Conservation (phyloP, 352 stramenopile genomes). For the Pythium phragmiticola region DNA sequence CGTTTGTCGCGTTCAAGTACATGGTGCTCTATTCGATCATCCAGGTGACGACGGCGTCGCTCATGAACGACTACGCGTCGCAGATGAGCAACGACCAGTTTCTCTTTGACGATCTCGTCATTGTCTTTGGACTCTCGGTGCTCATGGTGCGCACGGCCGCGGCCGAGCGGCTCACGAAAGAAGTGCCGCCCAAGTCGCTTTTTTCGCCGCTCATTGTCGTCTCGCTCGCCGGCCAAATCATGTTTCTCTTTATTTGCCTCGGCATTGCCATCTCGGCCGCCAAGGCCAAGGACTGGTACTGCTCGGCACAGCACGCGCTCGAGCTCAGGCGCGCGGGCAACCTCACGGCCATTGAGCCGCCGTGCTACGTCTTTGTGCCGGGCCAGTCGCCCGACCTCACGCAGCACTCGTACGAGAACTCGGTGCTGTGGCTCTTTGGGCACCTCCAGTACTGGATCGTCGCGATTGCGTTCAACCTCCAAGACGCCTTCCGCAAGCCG, state of each 20-base stretch:
- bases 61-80: conserved; percentile 61
- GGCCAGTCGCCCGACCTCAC: conserved; percentile 54
- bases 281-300: conserved; percentile 60
- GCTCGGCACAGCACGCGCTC: conserved; percentile 40
- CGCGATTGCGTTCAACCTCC: conserved; percentile 61
- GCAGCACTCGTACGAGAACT: conserved; percentile 75
- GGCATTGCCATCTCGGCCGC: conserved; percentile 58
- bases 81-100: conserved; percentile 82
- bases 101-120: conserved; percentile 72
- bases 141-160: conserved; percentile 69
- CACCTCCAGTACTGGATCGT: conserved; percentile 80
- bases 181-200: conserved; percentile 52
- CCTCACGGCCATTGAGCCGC: conserved; percentile 38
- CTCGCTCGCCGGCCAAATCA: conserved; percentile 57
- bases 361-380: conserved; percentile 67
- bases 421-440: conserved; percentile 73
- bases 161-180: conserved; percentile 36
- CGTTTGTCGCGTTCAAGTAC: conserved; percentile 89
- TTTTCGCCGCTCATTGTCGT: conserved; percentile 60
- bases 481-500: conserved; percentile 61
- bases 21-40: conserved; percentile 93
- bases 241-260: conserved; percentile 53
- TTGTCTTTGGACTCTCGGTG: conserved; percentile 70
- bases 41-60: conserved; percentile 66
- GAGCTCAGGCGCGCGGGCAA: conserved; percentile 43